Conservation (phyloP, 768 basidiomycete species). For the Hirschioporus abietinus region DNA sequence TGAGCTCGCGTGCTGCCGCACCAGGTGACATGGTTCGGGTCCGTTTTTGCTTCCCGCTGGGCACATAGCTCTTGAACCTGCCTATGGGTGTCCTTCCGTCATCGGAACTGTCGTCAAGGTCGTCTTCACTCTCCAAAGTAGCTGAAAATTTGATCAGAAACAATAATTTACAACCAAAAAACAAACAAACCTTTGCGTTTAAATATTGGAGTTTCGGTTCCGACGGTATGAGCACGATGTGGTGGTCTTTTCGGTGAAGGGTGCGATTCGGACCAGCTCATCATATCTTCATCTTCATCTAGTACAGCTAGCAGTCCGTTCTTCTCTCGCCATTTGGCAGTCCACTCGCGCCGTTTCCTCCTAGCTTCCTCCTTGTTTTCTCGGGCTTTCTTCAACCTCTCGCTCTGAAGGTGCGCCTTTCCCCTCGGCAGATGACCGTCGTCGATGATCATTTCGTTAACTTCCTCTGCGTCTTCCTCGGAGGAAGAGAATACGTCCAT, state of each 20-base stretch:
- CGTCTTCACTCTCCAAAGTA: constrained; percentile 15
- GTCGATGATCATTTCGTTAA: constrained; percentile 28
- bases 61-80: constrained; percentile 21
- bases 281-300: constrained; percentile 5
- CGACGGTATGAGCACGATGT: constrained; percentile 18
- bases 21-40: constrained; percentile 45
- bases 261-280: constrained; percentile 6
- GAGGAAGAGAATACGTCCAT: constrained; percentile 6
- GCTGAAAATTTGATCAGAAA: not conserved
- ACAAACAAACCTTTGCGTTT: constrained; percentile 47
- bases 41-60: constrained; percentile 32
- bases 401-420: constrained; percentile 14
- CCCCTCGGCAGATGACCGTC: constrained; percentile 11
- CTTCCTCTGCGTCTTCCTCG: constrained; percentile 39
- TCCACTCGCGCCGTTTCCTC: constrained; percentile 1
- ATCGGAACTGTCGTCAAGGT: constrained; percentile 25
- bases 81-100: constrained; percentile 26
- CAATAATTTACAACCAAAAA: not conserved
- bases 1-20: constrained; percentile 32
- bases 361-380: constrained; percentile 3
- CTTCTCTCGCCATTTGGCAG: not conserved
- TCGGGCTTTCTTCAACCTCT: constrained; percentile 1
- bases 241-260: constrained; percentile 14
- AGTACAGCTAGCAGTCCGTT: constrained; percentile 3
- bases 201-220: constrained; percentile 17